Evolutionary conservation across 1,284 basidiomycete species (phyloP), one percentile per base, ranked within the genome.

Genomic region (Fistulina hepatica): DNA sequence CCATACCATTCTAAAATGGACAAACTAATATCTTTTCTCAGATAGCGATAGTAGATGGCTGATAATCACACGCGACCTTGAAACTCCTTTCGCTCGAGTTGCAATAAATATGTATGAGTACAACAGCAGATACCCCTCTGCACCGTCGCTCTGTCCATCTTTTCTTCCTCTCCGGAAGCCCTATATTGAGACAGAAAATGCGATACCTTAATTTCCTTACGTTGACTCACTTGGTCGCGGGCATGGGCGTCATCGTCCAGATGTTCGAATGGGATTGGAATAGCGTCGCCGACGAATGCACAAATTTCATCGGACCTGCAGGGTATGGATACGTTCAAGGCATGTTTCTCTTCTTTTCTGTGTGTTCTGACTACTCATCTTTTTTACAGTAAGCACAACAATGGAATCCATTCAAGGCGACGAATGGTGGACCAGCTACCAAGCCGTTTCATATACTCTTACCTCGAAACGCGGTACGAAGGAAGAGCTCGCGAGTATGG

Each of bases 381-480:
- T 15, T 22, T 10, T 30, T 8, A 6, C 24, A 28, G 56, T 49
- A 21, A 56, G 52, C 40, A 53, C 56, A 3, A 41, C 54, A 10
- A 45, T 51, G 26, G 56, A 58, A 35, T 52, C 55, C 30, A 46
- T 58, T 15, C 32, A 39, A 8, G 58, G 58, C 3, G 27, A 48
- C 12, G 52, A 60, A 44, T 63, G 61, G 61, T 63, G 59, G 58
- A 62, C 61, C 13, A 57, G 60, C 39, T 64, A 64, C 41, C 75
- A 78, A 46, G 71, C 73, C 3, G 74, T 76, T 3, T 76, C 75
- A 0, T 77, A 76, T 49, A 73, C 37, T 16, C 49, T 76, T 32
- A 71, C 63, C 1, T 73, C 70, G 5, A 76, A 77, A 51, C 69
- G 71, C 1, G 75, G 74, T 5, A 61, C 69, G 44, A 61, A 70